Conservation (phyloP, 2,329 filamentous ascomycete species). For the Rutstroemia sp. region DNA sequence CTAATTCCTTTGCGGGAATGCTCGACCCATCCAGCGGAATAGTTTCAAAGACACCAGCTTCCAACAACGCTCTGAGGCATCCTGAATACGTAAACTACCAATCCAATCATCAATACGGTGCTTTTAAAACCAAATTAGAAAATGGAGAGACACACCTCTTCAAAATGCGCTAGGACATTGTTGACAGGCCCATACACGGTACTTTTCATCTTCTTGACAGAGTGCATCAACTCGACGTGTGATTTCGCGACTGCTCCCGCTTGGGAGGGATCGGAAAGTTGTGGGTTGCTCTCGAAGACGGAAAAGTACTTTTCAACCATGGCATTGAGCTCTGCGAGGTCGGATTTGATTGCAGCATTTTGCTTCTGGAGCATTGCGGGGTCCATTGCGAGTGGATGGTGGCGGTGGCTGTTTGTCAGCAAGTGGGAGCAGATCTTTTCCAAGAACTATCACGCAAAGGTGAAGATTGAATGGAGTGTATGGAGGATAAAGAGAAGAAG, state of each 20-base stretch:
- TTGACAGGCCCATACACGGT: neutral
- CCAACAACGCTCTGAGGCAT: constrained; percentile 15
- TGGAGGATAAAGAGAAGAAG: too few species aligned
- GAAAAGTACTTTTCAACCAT: neutral
- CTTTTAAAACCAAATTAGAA: neutral
- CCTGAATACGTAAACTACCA: constrained; percentile 7
- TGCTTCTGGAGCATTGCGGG: neutral
- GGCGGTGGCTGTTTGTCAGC: too few species aligned
- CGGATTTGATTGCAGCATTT: neutral
- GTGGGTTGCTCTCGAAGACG: neutral
- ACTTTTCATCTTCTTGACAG: neutral
- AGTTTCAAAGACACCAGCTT: constrained; percentile 22
- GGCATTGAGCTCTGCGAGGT: neutral
- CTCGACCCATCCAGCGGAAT: constrained; percentile 16
- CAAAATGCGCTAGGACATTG: neutral
- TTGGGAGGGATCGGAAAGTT: neutral
- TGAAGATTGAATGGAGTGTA: neutral
- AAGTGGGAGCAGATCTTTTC: neutral
- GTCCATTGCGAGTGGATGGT: neutral
- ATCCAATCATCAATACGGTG: too few species aligned
- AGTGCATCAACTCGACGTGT: neutral
- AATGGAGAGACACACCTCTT: neutral
- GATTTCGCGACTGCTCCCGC: neutral
- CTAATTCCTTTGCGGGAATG: constrained; percentile 15
- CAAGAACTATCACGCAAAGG: neutral